Conservation (phyloP, 257 asterid genomes). For the Gentiana macrophylla region DNA sequence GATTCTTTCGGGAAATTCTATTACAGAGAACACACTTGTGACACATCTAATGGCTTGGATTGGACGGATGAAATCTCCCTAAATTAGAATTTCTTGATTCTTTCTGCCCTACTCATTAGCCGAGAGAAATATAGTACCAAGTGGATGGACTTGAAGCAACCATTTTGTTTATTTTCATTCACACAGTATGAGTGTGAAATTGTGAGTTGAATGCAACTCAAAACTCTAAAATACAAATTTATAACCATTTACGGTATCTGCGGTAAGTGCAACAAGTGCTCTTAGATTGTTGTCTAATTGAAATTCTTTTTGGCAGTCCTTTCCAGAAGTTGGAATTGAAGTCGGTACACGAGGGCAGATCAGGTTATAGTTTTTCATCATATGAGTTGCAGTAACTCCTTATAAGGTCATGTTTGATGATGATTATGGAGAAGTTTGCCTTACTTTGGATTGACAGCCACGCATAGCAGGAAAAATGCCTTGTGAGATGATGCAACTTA, state of each 20-base stretch:
- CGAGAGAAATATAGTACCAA: neutral
- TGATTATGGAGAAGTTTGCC: too few relatives aligned
- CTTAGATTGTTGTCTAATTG: conserved; percentile 4
- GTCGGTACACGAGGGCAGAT: conserved; percentile 69
- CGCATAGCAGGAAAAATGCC: too few relatives aligned
- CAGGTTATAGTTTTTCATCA: conserved; percentile 77
- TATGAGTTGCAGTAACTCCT: conserved; percentile 64
- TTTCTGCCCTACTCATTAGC: neutral
- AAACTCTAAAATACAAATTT: too few relatives aligned
- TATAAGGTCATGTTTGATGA: too few relatives aligned
- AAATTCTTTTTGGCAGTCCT: conserved; percentile 54
- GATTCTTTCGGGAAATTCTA: neutral
- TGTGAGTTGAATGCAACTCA: neutral
- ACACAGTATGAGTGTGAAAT: too few relatives aligned
- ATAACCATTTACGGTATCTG: too few relatives aligned
- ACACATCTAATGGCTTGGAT: too few relatives aligned
- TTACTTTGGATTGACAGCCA: too few relatives aligned
- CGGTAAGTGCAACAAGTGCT: neutral
- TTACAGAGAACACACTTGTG: too few relatives aligned
- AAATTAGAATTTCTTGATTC: neutral
- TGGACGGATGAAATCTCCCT: too few relatives aligned
- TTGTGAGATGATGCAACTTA: too few relatives aligned
- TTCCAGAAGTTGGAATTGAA: conserved; percentile 88
- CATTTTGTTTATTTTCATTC: neutral
- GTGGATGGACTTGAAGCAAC: too few relatives aligned